Evolutionary conservation across 2,329 filamentous ascomycete genomes (phyloP), one percentile per base, ranked within the genome.

Genomic region (Aspergillus thermomutatus): DNA sequence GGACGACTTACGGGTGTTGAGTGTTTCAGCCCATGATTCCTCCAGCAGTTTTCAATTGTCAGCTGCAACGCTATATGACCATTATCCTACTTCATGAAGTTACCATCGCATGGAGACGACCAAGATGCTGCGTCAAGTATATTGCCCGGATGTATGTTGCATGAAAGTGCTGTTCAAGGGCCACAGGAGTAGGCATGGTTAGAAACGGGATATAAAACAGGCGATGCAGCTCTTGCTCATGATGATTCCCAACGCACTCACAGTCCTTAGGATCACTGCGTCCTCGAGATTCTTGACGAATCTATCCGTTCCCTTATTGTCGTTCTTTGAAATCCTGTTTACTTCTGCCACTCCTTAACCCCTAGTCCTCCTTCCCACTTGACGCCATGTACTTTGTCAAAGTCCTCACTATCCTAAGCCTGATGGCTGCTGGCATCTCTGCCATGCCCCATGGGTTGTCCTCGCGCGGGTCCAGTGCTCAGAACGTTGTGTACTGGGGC

Each of bases 401-500:
- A 17, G 14, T 17, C 5, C 14, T 37, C 31, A 37, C 14, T 37
- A 14, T 14, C 14, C 14, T 37, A 14, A 37, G 31, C 31, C 5
- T 37, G 31, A 37, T 37, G 31, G 31, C 31, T 37, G 31, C 14
- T 17, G 7, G 14, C 11, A 14, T 6, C 3, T 37, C 31, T 37
- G 31, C 31, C 14, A 7, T 37, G 31, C 31, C 31, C 14, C 31
- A 37, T 37, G 6, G 6, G 31, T 2, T 37, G 5, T 37, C 31
- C 5, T 37, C 31, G 2, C 31, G 31, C 31, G 31, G 14, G 14
- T 37, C 31, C 31, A 14, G 31, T 37, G 14, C 51, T 41, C 68
- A 74, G 50, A 75, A 70, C 49, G 75, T 77, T 10, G 66, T 68
- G 9, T 69, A 69, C 56, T 70, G 66, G 66, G 66, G 66, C 11